These are phyloP conservation scores for Agaricus subrufescens DNA, from an alignment of 768 basidiomycete genomes.

Conservation along the genomic window DNA sequence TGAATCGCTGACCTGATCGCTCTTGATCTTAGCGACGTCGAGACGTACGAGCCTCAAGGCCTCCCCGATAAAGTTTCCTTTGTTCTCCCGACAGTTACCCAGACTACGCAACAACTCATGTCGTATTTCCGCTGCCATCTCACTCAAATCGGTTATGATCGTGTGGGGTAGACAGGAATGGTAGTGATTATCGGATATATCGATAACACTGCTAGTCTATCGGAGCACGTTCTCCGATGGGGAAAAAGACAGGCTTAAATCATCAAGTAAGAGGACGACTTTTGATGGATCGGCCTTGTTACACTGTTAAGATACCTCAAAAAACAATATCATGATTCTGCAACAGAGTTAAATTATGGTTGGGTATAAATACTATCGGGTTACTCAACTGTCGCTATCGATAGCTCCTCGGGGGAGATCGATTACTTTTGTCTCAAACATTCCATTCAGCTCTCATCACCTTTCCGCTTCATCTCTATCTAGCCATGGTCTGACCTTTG, in stretches of 20 bases:
- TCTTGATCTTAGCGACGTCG: background rate
- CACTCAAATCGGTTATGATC: no score
- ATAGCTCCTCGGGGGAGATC: background rate
- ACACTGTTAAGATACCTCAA: background rate
- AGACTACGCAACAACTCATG: no score
- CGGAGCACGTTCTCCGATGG: background rate
- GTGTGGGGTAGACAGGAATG: background rate
- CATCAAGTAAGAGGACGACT: background rate
- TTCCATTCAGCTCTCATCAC: background rate
- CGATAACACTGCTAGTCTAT: constrained; percentile 3
- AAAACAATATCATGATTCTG: background rate
- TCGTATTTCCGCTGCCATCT: no score
- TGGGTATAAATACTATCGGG: constrained; percentile 1
- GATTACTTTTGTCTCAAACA: background rate
- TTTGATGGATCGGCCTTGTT: background rate
- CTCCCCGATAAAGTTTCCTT: no score
- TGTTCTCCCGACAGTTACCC: no score
- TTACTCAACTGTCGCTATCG: background rate
- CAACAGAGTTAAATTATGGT: background rate
- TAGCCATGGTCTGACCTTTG: background rate
- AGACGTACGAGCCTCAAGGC: background rate
- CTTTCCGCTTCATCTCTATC: background rate
- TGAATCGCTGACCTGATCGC: background rate
- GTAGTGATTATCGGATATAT: constrained; percentile 9
- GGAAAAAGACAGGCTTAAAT: background rate